Percentiles rank a stretch among this genome's conserved stretches.
Conservation (phyloP, 208 protist genomes). For the Wallacemonas collosoma region DNA sequence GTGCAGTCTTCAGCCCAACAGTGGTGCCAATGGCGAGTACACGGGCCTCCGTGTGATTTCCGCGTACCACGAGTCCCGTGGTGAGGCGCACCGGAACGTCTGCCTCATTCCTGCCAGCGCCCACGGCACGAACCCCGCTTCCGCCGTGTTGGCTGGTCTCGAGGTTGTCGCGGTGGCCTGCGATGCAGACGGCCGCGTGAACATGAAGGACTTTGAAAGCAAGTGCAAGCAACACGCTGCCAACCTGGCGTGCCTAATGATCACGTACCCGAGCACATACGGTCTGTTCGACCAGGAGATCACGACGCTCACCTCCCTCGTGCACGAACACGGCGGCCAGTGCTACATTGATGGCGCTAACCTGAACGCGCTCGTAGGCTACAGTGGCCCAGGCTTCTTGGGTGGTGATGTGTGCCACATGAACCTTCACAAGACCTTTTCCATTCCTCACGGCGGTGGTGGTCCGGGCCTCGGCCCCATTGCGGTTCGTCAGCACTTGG, state of each 20-base stretch:
- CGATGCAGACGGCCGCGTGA: constrained; percentile 90
- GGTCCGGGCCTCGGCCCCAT: constrained; percentile 98
- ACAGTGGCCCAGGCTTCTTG: constrained; percentile 95
- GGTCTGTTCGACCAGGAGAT: constrained; percentile 97
- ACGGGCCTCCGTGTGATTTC: constrained; percentile 92
- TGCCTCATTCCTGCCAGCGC: constrained; percentile 97
- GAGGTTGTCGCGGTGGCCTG: constrained; percentile 94
- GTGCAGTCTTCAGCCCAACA: constrained; percentile 97
- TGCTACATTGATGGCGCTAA: constrained; percentile 99
- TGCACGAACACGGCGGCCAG: constrained; percentile 93
- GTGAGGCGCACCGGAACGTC: constrained; percentile 91
- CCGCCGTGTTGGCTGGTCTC: constrained; percentile 92
- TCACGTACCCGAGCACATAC: constrained; percentile 99
- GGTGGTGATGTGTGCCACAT: constrained; percentile 98
- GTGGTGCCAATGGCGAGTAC: constrained; percentile 97
- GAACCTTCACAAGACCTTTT: constrained; percentile 99
- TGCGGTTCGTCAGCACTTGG: constrained; percentile 91
- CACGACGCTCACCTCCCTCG: constrained; percentile 74
- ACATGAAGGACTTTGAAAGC: constrained; percentile 90
- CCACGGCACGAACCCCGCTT: constrained; percentile 99
- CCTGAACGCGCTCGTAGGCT: constrained; percentile 97
- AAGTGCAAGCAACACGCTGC: constrained; percentile 92
- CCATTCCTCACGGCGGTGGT: constrained; percentile 96
- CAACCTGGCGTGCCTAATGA: constrained; percentile 96
- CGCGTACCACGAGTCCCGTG: constrained; percentile 76